Base-by-base conservation (phyloP, 2,329 filamentous ascomycete species). In the Fusarium bactridioides region DNA sequence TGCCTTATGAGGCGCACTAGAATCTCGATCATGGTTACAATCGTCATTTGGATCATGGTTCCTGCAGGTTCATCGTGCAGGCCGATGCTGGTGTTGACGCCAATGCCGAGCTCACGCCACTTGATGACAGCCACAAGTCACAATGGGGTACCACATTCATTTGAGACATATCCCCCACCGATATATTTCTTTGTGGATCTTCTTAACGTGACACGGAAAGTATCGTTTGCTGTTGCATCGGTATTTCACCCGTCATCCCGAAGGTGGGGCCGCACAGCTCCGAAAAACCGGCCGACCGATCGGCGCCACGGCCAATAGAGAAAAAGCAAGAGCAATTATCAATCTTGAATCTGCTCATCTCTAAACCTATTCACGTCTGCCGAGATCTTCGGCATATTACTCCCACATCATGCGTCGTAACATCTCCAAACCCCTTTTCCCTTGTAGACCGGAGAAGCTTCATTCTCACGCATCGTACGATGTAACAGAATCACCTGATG, bases 401-500 rank as follows among this genome's bases (percentile, higher is more conserved):
- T 13, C 45, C 40, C 15, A 23, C 23, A 45, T 58, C 38, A 37
- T 48, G 18, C 37, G 23, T 48, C 40, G 37, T 35, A 23, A 56
- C 43, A 37, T 51, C 18, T 41, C 19, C n/a, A 18, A 15, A 18
- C 33, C 44, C 63, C 47, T 45, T 60, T 64, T 11, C 25, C 10
- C 23, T 48, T 48, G 27, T 18, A 47, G 48, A 19, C 54, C 69
- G 56, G 69, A 73, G 57, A 73, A 70, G 59, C 57, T 47, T 41
- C 33, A 69, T 58, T 62, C 55, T 54, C 44, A 45, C 15, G 10
- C 48, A 73, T 74, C 71, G 64, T 74, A 74, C 57, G 71, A 74
- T 73, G 50, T 5, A 23, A 54, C 13, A 59, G n/a, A 74, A 73
- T 73, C 71, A 65, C 63, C 70, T 72, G 71, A 73, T 72, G 64